Evolutionary conservation across 805 yeast species (phyloP), one percentile per base, ranked within the genome.

Genomic region (Suhomyces canberraensis): DNA sequence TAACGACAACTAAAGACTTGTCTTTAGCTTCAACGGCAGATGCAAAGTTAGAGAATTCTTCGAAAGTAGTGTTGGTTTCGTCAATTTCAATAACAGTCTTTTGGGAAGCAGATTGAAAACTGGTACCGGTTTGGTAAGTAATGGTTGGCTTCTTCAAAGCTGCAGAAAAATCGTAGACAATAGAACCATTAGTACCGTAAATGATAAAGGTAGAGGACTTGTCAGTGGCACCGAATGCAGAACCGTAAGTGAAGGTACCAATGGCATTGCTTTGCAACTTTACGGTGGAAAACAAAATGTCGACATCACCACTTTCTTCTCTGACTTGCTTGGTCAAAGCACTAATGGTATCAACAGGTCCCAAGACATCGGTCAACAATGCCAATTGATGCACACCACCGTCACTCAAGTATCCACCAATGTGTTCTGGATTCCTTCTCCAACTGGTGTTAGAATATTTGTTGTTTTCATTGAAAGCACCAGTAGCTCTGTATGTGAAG

Each of bases 311-410:
- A 41, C 91, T 79, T 50, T 74, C 76, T 52, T 79, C 68, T 55
- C 89, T 76, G 33, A 86, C 73, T 64, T 89, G 96, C 42, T 69
- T 78, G 11, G 96, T 82, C 47, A 75, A 74, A 8, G 89, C 96
- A 37, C 86, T 75, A 25, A 90, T 78, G 5, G 80, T 60, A 33
- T 74, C 78, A 11, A 88, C 81, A 16, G 71, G 69, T 36, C 98
- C 97, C 37, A 91, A 69, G 14, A 88, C 79, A 41, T 79, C 87
- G 7, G 95, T 88, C 46, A 90, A 73, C 25, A 88, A 66, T 3
- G 96, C 96, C 58, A 90, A 67, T 61, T 90, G 97, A 63, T 91
- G 98, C 16, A 91, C 98, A 57, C 97, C 98, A 53, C 96, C 97
- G 54, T 91, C 98, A 40, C 91, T 81, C 51, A 91, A 69, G 62